phyloP scores from a whole-genome alignment of 805 yeast species.

The Pichia gijzeniarum region DNA sequence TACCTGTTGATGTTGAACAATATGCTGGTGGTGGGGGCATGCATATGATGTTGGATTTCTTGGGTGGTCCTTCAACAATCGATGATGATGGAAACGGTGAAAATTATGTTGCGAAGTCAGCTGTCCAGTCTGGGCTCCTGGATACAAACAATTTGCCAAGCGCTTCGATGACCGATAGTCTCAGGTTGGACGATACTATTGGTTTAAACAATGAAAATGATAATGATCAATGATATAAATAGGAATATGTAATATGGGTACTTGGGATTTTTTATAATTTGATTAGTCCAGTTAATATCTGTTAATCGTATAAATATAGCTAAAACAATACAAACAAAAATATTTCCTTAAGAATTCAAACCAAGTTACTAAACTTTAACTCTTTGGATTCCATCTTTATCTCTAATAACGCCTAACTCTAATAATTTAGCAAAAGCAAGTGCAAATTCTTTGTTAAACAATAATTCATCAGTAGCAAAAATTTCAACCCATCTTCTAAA shows the following conservation, averaged over 20 bases:
- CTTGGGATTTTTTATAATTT: too few species aligned
- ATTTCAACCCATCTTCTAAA: constrained; percentile 56
- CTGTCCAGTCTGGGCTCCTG: constrained; percentile 39
- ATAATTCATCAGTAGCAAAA: constrained; percentile 60
- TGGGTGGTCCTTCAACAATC: constrained; percentile 53
- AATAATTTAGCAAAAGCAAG: constrained; percentile 59
- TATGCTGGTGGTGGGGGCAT: constrained; percentile 87
- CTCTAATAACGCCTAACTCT: constrained; percentile 37
- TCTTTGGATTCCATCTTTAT: constrained; percentile 28
- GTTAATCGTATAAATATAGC: background rate
- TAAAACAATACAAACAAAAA: background rate
- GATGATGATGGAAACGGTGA: constrained; percentile 28
- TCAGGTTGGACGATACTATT: constrained; percentile 47
- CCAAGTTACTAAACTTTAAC: constrained; percentile 17
- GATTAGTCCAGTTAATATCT: too few species aligned
- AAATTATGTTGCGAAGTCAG: constrained; percentile 38
- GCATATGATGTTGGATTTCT: constrained; percentile 86
- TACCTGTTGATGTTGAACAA: constrained; percentile 89
- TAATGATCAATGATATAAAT: background rate
- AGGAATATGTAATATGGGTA: too few species aligned
- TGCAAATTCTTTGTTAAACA: constrained; percentile 59
- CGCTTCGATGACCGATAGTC: constrained; percentile 36
- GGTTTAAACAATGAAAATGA: constrained; percentile 23
- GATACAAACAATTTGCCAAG: constrained; percentile 55
- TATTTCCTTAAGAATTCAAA: background rate